Conservation (phyloP, 805 yeast species). For the Starmerella sp. region DNA sequence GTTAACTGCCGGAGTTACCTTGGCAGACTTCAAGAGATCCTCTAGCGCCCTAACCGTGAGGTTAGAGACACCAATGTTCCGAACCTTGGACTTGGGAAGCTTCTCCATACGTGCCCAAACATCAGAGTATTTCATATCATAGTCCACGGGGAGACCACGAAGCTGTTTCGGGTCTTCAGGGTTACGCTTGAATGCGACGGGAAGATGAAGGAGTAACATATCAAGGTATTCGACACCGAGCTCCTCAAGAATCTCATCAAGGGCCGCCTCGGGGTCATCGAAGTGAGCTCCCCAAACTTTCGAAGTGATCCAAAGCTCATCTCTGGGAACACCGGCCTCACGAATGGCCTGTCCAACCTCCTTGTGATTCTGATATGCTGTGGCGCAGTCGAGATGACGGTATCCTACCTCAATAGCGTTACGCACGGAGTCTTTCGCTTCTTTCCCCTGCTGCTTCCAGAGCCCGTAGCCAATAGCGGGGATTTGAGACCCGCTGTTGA, state of each 20-base stretch:
- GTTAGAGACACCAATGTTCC: constrained; percentile 65
- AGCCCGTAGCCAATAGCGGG: constrained; percentile 19
- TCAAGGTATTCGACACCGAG: constrained; percentile 67
- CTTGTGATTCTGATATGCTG: constrained; percentile 34
- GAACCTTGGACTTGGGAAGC: constrained; percentile 40
- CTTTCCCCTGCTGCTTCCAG: constrained; percentile 14
- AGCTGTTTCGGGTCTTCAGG: constrained; percentile 13
- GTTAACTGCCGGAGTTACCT: constrained; percentile 50
- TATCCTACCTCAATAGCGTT: constrained; percentile 55
- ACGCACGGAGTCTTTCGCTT: constrained; percentile 35
- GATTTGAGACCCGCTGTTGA: constrained; percentile 11
- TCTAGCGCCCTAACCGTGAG: constrained; percentile 42
- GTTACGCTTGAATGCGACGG: constrained; percentile 31
- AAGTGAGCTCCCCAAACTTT: constrained; percentile 38
- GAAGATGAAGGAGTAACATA: constrained; percentile 73
- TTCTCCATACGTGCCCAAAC: constrained; percentile 55
- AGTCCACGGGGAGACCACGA: constrained; percentile 11
- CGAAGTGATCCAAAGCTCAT: constrained; percentile 58
- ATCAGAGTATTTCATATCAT: constrained; percentile 5
- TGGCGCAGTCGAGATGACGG: constrained; percentile 43
- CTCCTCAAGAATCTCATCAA: constrained; percentile 48
- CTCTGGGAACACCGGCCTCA: constrained; percentile 39
- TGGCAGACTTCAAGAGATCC: constrained; percentile 37
- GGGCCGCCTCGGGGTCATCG: constrained; percentile 38
- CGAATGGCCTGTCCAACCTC: constrained; percentile 43